A percentile compares a stretch with the other conserved stretches of the same genome.
phyloP scores from a whole-genome alignment of 495 filamentous ascomycete species.

The Talaromyces stipitatus region DNA sequence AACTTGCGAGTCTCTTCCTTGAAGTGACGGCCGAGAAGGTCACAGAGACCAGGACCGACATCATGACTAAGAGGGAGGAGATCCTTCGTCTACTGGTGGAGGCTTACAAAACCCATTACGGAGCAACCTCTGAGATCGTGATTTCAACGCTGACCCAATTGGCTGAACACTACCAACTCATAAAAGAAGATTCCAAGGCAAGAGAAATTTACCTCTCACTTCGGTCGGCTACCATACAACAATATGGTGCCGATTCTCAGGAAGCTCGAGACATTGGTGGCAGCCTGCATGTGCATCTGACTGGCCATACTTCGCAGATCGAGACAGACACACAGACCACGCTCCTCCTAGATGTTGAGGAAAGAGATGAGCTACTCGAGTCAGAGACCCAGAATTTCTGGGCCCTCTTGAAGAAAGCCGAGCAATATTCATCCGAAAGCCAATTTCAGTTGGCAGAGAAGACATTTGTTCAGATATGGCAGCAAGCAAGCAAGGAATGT shows the following conservation, averaged over 20 bases:
- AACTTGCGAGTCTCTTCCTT: constrained; percentile 23
- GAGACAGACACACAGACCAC: constrained; percentile 11
- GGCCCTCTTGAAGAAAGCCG: constrained; percentile 14
- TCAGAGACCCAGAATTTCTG: constrained; percentile 16
- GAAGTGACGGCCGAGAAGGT: constrained; percentile 21
- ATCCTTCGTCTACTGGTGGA: constrained; percentile 24
- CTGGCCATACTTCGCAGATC: constrained; percentile 16
- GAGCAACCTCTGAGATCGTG: constrained; percentile 22
- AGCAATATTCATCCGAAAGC: constrained; percentile 15
- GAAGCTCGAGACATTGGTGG: constrained; percentile 8
- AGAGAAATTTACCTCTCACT: constrained; percentile 9
- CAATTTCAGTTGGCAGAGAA: constrained; percentile 20
- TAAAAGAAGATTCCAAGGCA: constrained; percentile 15
- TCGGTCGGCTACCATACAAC: constrained; percentile 1
- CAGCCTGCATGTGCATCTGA: constrained; percentile 19
- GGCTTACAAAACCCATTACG: constrained; percentile 30
- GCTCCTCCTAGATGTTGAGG: constrained; percentile 15
- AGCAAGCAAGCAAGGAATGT: constrained; percentile 22
- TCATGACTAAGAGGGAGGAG: constrained; percentile 27
- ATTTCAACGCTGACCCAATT: constrained; percentile 19
- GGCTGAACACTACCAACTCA: constrained; percentile 25
- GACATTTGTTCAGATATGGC: constrained; percentile 30
- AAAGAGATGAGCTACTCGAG: constrained; percentile 15
- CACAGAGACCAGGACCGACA: constrained; percentile 22
- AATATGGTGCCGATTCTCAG: constrained; percentile 4